Conservation (phyloP, 2,329 filamentous ascomycete species). For the Pseudogymnoascus sp. region DNA sequence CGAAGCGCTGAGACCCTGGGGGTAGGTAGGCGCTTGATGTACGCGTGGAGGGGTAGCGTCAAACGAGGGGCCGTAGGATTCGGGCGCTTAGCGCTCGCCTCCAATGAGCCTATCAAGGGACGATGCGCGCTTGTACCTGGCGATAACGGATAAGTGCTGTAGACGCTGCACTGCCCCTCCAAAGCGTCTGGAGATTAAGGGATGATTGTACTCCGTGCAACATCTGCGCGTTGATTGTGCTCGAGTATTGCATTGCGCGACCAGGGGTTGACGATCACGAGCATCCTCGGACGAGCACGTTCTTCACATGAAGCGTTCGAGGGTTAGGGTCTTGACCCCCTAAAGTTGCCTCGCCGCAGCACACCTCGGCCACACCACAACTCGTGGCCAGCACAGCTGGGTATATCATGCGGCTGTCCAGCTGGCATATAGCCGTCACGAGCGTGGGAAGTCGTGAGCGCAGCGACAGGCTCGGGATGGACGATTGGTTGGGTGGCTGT, state of each 20-base stretch:
- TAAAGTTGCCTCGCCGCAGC: not conserved
- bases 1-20: not conserved
- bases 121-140: not conserved
- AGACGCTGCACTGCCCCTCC: not conserved
- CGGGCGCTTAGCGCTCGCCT: not conserved
- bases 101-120: not conserved
- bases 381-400: conserved; percentile 5
- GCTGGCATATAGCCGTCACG: conserved; percentile 1
- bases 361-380: conserved; percentile 1
- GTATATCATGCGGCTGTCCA: conserved; percentile 3
- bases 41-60: not conserved
- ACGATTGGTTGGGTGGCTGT: conserved; percentile 2
- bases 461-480: not conserved
- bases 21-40: not conserved
- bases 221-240: not conserved
- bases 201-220: not conserved
- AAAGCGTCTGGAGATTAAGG: not conserved
- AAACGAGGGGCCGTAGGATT: not conserved
- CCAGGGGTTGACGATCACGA: not conserved
- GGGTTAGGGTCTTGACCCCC: not conserved
- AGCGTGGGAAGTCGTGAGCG: not conserved
- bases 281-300: not conserved
- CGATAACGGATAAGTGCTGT: conserved; percentile 2
- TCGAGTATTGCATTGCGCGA: not conserved
- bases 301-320: not conserved